Conservation (phyloP, 2,329 filamentous ascomycete genomes). For the Fusarium nelsonii region DNA sequence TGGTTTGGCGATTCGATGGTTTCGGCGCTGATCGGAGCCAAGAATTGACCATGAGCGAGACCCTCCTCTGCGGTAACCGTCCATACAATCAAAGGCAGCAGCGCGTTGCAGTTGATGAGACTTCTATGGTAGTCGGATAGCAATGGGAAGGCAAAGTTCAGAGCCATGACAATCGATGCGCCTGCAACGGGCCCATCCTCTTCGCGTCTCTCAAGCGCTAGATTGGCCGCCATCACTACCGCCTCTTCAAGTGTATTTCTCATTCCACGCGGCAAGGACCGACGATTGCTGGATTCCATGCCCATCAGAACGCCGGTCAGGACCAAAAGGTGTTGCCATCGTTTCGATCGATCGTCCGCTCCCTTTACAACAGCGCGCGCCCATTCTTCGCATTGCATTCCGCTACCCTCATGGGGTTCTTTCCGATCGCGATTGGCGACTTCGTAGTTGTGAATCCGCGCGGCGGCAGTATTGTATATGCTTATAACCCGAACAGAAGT, state of each 20-base stretch:
- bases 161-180: conserved; percentile 73
- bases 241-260: conserved; percentile 77
- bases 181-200: conserved; percentile 58
- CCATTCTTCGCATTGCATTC: conserved; percentile 65
- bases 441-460: conserved; percentile 65
- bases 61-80: conserved; percentile 79
- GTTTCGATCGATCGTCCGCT: conserved; percentile 68
- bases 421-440: conserved; percentile 53
- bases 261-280: conserved; percentile 73
- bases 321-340: conserved; percentile 88
- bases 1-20: conserved; percentile 61
- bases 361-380: conserved; percentile 68
- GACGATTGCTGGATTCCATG: conserved; percentile 73
- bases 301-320: conserved; percentile 83
- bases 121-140: conserved; percentile 71
- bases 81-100: conserved; percentile 77
- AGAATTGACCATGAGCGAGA: conserved; percentile 80
- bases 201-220: conserved; percentile 70
- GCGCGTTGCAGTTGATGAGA: conserved; percentile 73
- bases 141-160: conserved; percentile 82
- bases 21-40: conserved; percentile 77
- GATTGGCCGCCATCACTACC: conserved; percentile 79
- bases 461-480: conserved; percentile 77
- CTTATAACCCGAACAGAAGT: conserved; percentile 75
- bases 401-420: conserved; percentile 55